Evolutionary conservation across 2,329 filamentous ascomycete genomes (phyloP).

Genomic region (Aspergillus uvarum): DNA sequence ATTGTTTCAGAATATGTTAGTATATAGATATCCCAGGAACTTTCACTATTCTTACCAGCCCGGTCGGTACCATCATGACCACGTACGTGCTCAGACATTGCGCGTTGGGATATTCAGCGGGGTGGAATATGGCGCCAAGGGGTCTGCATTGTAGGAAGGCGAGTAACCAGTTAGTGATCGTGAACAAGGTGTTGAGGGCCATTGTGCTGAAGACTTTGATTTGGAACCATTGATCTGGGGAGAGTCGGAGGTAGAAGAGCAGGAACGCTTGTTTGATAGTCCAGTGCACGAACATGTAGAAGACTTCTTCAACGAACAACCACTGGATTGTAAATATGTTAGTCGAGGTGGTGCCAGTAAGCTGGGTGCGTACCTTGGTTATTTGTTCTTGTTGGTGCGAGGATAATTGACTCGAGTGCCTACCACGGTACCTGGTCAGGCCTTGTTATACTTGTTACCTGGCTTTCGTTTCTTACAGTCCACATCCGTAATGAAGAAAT

Average conservation of each 20-base stretch:
- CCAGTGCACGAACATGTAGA: conserved; percentile 13
- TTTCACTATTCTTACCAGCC: neutral
- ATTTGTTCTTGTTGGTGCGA: neutral
- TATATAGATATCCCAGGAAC: neutral
- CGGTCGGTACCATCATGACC: neutral
- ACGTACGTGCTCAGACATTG: neutral
- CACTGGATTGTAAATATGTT: conserved; percentile 1
- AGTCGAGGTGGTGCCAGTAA: neutral
- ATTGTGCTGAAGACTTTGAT: neutral
- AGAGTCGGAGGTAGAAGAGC: conserved; percentile 12
- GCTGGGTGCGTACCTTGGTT: neutral
- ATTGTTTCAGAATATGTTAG: neutral
- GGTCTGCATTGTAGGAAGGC: neutral
- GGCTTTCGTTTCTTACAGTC: neutral
- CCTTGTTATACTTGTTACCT: neutral
- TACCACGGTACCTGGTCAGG: neutral
- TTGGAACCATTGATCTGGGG: neutral
- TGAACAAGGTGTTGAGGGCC: neutral
- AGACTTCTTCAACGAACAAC: conserved; percentile 12
- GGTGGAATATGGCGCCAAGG: neutral
- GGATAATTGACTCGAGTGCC: neutral
- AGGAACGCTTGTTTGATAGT: conserved; percentile 12
- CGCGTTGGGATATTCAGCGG: neutral
- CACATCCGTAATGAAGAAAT: conserved; percentile 1
- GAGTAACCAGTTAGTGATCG: neutral